These are phyloP conservation scores for Pyrenula massariospora DNA, from an alignment of 495 filamentous ascomycete species.

Conservation along the genomic window DNA sequence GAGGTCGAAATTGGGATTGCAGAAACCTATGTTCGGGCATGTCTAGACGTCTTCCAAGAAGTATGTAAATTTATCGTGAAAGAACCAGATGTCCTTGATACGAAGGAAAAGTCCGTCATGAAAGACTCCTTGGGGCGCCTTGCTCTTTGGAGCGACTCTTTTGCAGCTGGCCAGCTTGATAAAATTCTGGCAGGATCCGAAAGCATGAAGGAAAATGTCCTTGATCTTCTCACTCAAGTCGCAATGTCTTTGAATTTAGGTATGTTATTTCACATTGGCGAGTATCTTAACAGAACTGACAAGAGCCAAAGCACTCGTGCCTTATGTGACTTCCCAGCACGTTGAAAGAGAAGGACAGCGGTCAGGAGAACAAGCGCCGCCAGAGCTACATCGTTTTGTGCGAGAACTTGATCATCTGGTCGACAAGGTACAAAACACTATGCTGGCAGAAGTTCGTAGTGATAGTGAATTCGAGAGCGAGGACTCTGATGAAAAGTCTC, in stretches of 20 bases:
- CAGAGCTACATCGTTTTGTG: not conserved
- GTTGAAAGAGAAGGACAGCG: not conserved
- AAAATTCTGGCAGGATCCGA: constrained; percentile 10
- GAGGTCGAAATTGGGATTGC: not conserved
- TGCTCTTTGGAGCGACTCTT: constrained; percentile 14
- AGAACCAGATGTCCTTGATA: not conserved
- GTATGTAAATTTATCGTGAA: not conserved
- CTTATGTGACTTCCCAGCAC: not conserved
- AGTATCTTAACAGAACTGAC: not conserved
- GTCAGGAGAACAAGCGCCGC: not conserved
- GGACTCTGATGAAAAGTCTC: not conserved
- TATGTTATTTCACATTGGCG: not conserved
- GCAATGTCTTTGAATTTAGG: constrained; percentile 3
- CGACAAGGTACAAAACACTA: not conserved
- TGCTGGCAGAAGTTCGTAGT: not conserved
- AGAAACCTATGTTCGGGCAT: not conserved
- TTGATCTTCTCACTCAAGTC: constrained; percentile 4
- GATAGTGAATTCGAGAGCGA: not conserved
- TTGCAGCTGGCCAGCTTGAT: constrained; percentile 10
- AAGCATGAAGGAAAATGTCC: constrained; percentile 3
- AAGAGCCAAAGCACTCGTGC: not conserved
- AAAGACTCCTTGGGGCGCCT: not conserved
- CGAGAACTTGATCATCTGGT: not conserved
- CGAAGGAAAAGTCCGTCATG: not conserved
- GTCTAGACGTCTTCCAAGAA: not conserved